Evolutionary conservation across 495 filamentous ascomycete genomes (phyloP), one percentile per base, ranked within the genome.

Genomic region (Jackrogersella multiformis): DNA sequence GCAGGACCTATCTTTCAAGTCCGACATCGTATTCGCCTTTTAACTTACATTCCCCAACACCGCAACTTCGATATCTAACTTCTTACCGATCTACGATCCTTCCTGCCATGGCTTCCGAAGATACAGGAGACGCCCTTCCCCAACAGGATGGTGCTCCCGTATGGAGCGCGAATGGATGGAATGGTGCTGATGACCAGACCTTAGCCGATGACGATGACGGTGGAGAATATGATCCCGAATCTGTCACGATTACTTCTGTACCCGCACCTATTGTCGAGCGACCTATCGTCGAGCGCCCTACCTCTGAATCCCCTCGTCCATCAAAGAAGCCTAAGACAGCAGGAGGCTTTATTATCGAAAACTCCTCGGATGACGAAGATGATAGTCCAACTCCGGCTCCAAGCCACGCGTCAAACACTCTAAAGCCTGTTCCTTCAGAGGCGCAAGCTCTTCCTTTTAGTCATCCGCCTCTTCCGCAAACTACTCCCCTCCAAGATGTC

Each of bases 291-390:
- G 68, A 74, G 35, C 62, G 64, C 13, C 71, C 69, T 36, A 61
- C 70, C 51, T 68, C 65, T 42, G 70, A 74, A 53, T 73, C 75
- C 34, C 76, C 76, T 35, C 74, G 71, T 35, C 76, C 72, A 5
- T 56, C 74, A 0, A 79, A 81, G 71, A 89, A 89, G 79, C 84
- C 88, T 56, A 88, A 87, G 76, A 92, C 86, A 36, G 88, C 88
- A 65, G 91, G 89, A 69, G 92, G 92, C 64, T 94, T 94, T 83
- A 82, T 92, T 74, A 87, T 89, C 16, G 60, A 64, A 68, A 90
- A 91, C 79, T 89, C 92, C 73, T 88, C 87, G 44, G 88, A 81
- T 61, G 81, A 82, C 61, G 85, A 86, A 72, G 82, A 80, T 65
- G 82, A 77, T 42, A 64, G 57, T 3, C 57, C 61, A 39, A 5